These are phyloP conservation scores for Lipomyces yamadae DNA, from an alignment of 805 yeast species.

Conservation along the genomic window DNA sequence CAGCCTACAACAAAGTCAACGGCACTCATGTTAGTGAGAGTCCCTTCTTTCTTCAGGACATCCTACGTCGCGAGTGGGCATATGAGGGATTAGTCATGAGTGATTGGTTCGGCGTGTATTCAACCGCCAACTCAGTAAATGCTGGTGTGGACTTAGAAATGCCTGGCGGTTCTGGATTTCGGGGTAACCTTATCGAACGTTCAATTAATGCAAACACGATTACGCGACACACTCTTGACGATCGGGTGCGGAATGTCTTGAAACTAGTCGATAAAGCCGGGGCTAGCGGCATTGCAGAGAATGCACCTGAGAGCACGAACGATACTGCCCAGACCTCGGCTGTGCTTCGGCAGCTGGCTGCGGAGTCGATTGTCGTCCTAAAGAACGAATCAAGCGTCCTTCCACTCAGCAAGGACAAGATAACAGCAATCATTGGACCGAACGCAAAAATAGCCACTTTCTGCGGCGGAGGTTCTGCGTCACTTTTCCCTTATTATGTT, in stretches of 20 bases:
- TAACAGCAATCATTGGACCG: constrained; percentile 62
- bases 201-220: constrained; percentile 51
- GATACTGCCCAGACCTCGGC: constrained; percentile 53
- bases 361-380: constrained; percentile 59
- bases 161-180: constrained; percentile 65
- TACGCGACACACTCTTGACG: constrained; percentile 48
- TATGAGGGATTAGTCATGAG: constrained; percentile 63
- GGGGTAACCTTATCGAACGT: constrained; percentile 51
- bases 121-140: constrained; percentile 53
- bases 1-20: constrained; percentile 65
- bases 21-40: constrained; percentile 62
- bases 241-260: constrained; percentile 51
- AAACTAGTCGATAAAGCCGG: constrained; percentile 52
- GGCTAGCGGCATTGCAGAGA: constrained; percentile 52
- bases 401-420: constrained; percentile 54
- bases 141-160: constrained; percentile 67
- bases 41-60: constrained; percentile 50
- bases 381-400: constrained; percentile 56
- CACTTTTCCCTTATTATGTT: constrained; percentile 23
- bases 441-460: constrained; percentile 29
- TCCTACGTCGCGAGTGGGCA: constrained; percentile 61
- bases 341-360: constrained; percentile 53
- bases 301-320: constrained; percentile 40
- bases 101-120: constrained; percentile 66
- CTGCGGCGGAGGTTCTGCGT: constrained; percentile 35